Evolutionary conservation across 225 moss, liverwort and hornwort genomes (phyloP), one percentile per base, ranked within the genome.

Genomic region (Rhytidiadelphus loreus): DNA sequence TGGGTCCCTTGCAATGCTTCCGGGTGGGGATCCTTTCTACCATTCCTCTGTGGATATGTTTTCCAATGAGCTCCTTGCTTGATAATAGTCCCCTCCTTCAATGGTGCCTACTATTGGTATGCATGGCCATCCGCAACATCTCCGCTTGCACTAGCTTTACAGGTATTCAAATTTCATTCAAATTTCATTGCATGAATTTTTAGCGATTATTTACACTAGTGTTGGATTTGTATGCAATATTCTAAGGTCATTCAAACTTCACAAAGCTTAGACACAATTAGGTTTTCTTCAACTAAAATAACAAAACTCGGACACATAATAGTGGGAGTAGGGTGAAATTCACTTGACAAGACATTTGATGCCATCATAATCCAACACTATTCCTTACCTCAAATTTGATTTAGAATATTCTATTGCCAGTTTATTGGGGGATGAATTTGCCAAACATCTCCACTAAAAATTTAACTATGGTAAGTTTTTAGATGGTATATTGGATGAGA

Each of bases 121-220:
- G 93, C 72, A 96, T 95, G 96, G 95, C 95, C 9, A 87, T 90
- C 39, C 93, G 96, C 15, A 97, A 87, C 83, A 83, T 95, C 17
- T 90, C 93, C 21, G 95, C 96, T 35, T 97, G 97, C 92, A 95
- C 95, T 15, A 86, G 93, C 32, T 97, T 97, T 89, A 96, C 96
- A 86, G 64, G 86, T 86, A 86, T 32, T 30, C 24, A 32, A 71
- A 2, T 55, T 39, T 83, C 28, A 86, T 32, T 30, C 24, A 32
- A 71, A 2, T 55, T 39, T 83, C 28, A 28, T 56, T 29, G 14
- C 3, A 25, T 55, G 1, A 11, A 14, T 39, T 69, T 10, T 39
- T 9, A 28, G 3, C 3, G 19, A 35, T 39, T 50, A 19, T 39
- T 50, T 24, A 17, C 18, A 46, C 11, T 12, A 26, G 12, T 26